phyloP scores from a whole-genome alignment of 306 rosid species.

The Cicer cuneatum region DNA sequence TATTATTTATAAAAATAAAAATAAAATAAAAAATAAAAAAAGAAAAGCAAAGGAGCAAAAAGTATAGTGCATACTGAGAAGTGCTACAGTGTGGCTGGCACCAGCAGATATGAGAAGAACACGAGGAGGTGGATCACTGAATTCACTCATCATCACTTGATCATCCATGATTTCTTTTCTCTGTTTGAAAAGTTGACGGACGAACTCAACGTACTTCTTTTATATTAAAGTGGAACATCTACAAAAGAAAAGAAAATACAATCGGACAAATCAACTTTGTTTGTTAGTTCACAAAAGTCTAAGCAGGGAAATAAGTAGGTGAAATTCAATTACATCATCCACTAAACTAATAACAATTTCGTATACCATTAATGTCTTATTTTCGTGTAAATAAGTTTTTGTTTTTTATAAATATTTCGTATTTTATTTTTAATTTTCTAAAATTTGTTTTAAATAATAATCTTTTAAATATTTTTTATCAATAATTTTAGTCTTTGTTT shows the following conservation, averaged over 20 bases:
- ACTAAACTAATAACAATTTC: too few relatives aligned
- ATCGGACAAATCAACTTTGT: not conserved
- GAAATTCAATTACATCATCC: conserved; percentile 13
- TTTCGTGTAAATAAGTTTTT: too few relatives aligned
- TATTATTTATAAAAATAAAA: too few relatives aligned
- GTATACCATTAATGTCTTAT: not conserved
- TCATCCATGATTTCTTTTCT: conserved; percentile 49
- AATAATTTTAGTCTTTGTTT: too few relatives aligned
- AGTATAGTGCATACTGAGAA: conserved; percentile 64
- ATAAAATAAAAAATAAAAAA: too few relatives aligned
- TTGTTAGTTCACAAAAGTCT: conserved; percentile 5
- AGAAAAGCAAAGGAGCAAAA: too few relatives aligned
- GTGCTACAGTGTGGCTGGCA: conserved; percentile 92
- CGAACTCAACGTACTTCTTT: not conserved
- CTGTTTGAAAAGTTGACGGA: not conserved
- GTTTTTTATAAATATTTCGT: too few relatives aligned
- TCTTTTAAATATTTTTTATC: too few relatives aligned
- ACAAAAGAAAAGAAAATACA: not conserved
- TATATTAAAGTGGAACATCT: not conserved
- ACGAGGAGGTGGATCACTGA: conserved; percentile 58
- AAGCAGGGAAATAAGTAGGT: not conserved
- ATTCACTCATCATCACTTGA: conserved; percentile 52
- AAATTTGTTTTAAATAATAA: too few relatives aligned
- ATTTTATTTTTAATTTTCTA: too few relatives aligned
- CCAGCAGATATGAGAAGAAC: conserved; percentile 87